These are phyloP conservation scores for Wickerhamiella spandovensis DNA, from an alignment of 805 yeast genomes.

Conservation along the genomic window DNA sequence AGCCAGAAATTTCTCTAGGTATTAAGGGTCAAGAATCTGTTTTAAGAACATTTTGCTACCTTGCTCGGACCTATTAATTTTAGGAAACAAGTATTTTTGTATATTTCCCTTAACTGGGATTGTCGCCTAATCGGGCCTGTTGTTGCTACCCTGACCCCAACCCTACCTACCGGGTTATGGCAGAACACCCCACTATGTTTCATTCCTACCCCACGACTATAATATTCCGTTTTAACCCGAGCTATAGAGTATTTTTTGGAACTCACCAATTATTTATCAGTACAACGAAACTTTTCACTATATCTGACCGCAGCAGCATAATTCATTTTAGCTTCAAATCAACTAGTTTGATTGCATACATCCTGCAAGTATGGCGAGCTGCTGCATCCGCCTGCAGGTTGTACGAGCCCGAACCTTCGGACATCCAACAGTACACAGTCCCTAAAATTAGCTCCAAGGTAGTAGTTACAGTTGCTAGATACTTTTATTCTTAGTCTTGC, in stretches of 20 bases:
- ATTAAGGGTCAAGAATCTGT: not conserved
- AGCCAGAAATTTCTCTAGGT: not conserved
- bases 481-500: not conserved
- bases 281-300: no score
- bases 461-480: not conserved
- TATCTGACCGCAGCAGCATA: no score
- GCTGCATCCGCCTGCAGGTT: not conserved
- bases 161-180: not conserved
- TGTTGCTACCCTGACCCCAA: not conserved
- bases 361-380: not conserved
- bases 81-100: no score
- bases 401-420: not conserved
- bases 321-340: not conserved
- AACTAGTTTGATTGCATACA: not conserved
- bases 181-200: not conserved
- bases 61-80: no score
- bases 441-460: not conserved
- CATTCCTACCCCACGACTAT: not conserved
- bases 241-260: not conserved
- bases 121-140: not conserved
- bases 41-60: no score
- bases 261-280: not conserved
- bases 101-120: no score
- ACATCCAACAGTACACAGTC: not conserved
- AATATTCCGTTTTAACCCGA: not conserved